Evolutionary conservation across 768 basidiomycete genomes (phyloP).

Genomic region (Leccinum rimulosum): DNA sequence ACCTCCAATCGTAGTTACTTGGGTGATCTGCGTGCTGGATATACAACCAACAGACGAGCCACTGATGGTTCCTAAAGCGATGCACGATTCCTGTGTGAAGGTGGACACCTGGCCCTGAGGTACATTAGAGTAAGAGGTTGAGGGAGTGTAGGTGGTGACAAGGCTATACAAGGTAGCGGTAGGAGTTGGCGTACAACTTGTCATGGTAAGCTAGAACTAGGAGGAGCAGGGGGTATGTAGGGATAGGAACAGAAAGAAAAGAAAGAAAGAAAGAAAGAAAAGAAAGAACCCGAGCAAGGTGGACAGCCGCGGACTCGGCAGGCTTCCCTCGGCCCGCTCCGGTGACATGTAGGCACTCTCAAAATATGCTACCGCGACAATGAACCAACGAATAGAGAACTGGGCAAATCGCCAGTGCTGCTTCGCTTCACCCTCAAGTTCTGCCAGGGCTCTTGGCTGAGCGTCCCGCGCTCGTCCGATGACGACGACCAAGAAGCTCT

Average conservation of each 20-base stretch:
- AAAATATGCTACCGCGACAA: background rate
- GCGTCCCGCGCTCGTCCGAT: conserved; percentile 22
- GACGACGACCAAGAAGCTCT: conserved; percentile 29
- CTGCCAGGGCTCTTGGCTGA: background rate
- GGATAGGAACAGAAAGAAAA: background rate
- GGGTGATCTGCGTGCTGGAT: conserved; percentile 24
- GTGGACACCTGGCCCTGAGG: conserved; percentile 34
- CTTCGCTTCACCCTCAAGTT: conserved; percentile 14
- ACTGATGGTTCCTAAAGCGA: conserved; percentile 28
- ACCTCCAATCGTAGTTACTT: conserved; percentile 37
- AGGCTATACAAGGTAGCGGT: conserved; percentile 43
- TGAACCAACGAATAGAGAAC: background rate
- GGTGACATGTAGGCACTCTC: background rate
- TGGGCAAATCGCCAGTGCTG: conserved; percentile 23
- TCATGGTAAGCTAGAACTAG: conserved; percentile 17
- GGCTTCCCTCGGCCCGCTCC: background rate
- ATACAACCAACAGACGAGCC: conserved; percentile 30
- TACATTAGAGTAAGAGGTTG: conserved; percentile 38
- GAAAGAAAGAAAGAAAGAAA: conserved; percentile 2
- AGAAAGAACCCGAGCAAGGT: background rate
- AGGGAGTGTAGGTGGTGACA: conserved; percentile 33
- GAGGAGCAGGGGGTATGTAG: background rate
- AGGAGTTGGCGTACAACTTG: conserved; percentile 41
- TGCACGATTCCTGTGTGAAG: conserved; percentile 31
- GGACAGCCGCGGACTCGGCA: background rate